Evolutionary conservation across 2,329 filamentous ascomycete species (phyloP).

Genomic region (Paecilomyces fulvus): DNA sequence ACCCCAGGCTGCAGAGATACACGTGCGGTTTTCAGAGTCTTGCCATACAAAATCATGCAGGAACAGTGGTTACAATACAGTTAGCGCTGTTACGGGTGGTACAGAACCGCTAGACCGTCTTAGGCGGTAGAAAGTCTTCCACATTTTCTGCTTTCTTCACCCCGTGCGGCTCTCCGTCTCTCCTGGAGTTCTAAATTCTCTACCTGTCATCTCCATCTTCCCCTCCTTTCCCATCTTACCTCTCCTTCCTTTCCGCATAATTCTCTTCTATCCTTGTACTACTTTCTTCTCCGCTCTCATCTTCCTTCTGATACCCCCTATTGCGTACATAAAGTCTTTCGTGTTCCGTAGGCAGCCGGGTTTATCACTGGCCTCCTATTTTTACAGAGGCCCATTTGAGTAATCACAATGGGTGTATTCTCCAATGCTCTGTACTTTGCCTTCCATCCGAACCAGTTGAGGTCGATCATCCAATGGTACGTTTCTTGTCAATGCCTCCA

Average conservation of each 20-base stretch:
- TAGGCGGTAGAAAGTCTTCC: background rate
- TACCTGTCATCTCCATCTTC: conserved; percentile 2
- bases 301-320: conserved; percentile 6
- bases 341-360: background rate
- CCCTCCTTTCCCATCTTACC: conserved; percentile 1
- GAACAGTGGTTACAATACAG: background rate
- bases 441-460: conserved; percentile 68
- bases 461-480: conserved; percentile 81
- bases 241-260: conserved; percentile 9
- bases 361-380: background rate
- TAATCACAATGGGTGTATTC: conserved; percentile 31
- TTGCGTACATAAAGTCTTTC: conserved; percentile 8
- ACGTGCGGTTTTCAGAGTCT: background rate
- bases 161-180: background rate
- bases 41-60: background rate
- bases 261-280: conserved; percentile 6
- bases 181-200: conserved; percentile 1
- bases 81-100: background rate
- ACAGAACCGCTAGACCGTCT: background rate
- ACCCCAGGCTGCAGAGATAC: background rate
- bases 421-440: conserved; percentile 59
- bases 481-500: conserved; percentile 7
- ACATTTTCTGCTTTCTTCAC: background rate
- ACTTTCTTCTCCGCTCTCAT: conserved; percentile 5
- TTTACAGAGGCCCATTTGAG: background rate